phyloP scores from a whole-genome alignment of 768 basidiomycete species.

The Lactarius hatsudake region DNA sequence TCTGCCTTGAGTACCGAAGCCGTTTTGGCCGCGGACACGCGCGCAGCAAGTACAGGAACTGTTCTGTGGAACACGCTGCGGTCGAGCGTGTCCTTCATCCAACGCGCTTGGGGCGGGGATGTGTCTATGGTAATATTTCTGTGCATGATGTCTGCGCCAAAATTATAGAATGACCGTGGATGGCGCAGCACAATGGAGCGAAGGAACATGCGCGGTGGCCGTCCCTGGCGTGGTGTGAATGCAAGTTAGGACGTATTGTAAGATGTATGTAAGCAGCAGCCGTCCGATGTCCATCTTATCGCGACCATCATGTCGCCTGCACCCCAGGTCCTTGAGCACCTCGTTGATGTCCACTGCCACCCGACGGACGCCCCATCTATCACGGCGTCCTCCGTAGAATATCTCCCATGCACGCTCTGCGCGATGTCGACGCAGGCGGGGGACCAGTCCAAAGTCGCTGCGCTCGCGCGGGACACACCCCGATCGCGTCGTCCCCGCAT shows the following conservation, averaged over 20 bases:
- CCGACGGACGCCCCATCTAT: slow-evolving; percentile 71
- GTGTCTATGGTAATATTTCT: slow-evolving; percentile 29
- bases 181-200: neutral
- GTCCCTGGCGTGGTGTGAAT: neutral
- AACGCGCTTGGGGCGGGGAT: slow-evolving; percentile 49
- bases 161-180: neutral
- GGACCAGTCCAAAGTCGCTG: slow-evolving; percentile 71
- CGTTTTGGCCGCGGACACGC: slow-evolving; percentile 56
- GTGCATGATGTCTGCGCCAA: neutral
- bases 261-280: neutral
- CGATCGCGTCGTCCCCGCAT: slow-evolving; percentile 77
- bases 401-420: slow-evolving; percentile 65
- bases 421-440: slow-evolving; percentile 71
- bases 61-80: slow-evolving; percentile 60
- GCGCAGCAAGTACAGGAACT: slow-evolving; percentile 65
- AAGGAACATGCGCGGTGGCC: slow-evolving; percentile 5
- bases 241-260: neutral
- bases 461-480: slow-evolving; percentile 60
- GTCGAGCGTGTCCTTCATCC: slow-evolving; percentile 55
- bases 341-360: slow-evolving; percentile 91
- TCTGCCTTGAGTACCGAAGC: slow-evolving; percentile 54
- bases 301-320: slow-evolving; percentile 29
- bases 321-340: slow-evolving; percentile 53
- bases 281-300: neutral
- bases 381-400: slow-evolving; percentile 43